Evolutionary conservation across 768 basidiomycete species (phyloP), one percentile per base, ranked within the genome.

Genomic region (Pleurotus giganteus): DNA sequence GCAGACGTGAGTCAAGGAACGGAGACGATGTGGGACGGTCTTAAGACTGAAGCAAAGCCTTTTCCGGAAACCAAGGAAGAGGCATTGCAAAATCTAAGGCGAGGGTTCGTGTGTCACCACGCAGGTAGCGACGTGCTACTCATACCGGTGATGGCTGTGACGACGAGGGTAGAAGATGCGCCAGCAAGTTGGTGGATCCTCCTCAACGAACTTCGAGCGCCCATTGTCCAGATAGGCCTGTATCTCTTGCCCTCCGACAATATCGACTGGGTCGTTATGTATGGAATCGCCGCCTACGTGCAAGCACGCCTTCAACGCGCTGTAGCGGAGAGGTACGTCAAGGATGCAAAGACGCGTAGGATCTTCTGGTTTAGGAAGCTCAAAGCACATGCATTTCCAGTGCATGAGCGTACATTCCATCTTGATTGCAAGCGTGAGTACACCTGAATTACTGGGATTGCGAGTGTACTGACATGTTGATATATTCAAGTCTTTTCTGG

Each of bases 111-210:
- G 15, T 26, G 49, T 36, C 27, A n/a, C 36, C 49, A 36, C 21
- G 27, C 12, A 24, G 44, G 11, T 11, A 19, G 49, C 12, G 49
- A 50, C 17, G 26, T 19, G 4, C n/a, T 50, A 28, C 49, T 50
- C 8, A 2, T 50, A 15, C 31, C 31, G 31, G 49, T 50, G 11
- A 50, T 50, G 29, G 49, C 23, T 4, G 49, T 50, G 19, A 36
- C 36, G 49, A 50, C 49, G 6, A 23, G 49, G 27, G 15, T 50
- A 9, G 49, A 50, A 24, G 49, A 50, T 15, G 49, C 12, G 13
- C 49, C 49, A 34, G 49, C 49, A 2, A 50, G 49, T 32, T 50
- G 49, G 49, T 50, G 49, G 49, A 50, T 50, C 19, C 49, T 50
- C 2, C 49, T 50, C 34, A 50, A 50, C 21, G 49, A 50, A 23